Base-by-base conservation (phyloP, 352 stramenopile genomes). In the Globisporangium nagaii region DNA sequence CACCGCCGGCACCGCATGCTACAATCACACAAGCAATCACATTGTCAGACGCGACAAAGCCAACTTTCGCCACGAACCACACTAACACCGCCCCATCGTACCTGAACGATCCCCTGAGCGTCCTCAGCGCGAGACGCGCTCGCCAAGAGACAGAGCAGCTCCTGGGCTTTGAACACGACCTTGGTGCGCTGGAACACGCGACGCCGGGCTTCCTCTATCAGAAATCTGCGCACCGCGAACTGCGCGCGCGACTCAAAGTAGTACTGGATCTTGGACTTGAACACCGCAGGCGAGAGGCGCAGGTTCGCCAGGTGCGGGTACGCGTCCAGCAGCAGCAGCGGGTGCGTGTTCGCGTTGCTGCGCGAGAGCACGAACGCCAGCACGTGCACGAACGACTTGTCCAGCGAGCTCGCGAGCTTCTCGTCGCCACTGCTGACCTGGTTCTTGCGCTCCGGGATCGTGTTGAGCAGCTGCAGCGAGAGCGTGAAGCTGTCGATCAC, bases 1-100 rank as follows among this genome's bases (percentile, higher is more conserved):
- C 5, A 86, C 68, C 17, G 81, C 79, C 36, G 81, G 73, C 12
- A 90, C 70, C 22, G 81, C 72, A 49, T 92, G 76, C 81, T 92
- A 39, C 2, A 20, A 43, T 11, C 24, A 34, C 3, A 13, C 2
- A 13, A 32, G 40, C 9, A 30, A 20, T 4, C 13, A 24, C 3
- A 20, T 30, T 17, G n/a, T 30, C 22, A 54, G 22, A 42, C 34
- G 42, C 28, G 3, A 48, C 11, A 5, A 31, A 35, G 11, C 13
- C 2, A 27, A 32, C 11, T 27, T 47, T 24, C 17, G n/a, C n/a
- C n/a, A n/a, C n/a, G n/a, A n/a, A n/a, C n/a, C n/a, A 53, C 3
- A 52, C 8, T 4, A 54, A 48, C 28, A 60, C 19, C 11, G 25
- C 6, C 2, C 28, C 5, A 15, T 42, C 68, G 31, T 68, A 91